These are phyloP conservation scores for Solanum pimpinellifolium DNA, from an alignment of 257 asterid genomes.

Conservation along the genomic window DNA sequence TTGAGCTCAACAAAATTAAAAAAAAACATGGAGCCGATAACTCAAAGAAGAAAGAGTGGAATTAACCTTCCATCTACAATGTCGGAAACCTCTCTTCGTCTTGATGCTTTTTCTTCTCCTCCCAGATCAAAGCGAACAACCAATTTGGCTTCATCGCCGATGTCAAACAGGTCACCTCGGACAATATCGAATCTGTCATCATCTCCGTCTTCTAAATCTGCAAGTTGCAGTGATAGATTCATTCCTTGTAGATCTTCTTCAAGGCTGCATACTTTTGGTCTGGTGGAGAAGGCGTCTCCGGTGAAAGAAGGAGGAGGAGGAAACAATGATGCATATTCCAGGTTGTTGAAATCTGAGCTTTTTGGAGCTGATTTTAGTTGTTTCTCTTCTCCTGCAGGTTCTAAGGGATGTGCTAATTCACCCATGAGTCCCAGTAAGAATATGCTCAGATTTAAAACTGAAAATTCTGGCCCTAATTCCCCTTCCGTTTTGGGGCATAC, in stretches of 20 bases:
- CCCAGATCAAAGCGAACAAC: neutral
- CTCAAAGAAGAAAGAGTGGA: slow-evolving; percentile 70
- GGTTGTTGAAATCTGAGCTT: slow-evolving; percentile 76
- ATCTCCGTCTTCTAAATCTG: slow-evolving; percentile 57
- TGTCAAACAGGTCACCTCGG: slow-evolving; percentile 82
- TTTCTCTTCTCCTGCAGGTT: slow-evolving; percentile 74
- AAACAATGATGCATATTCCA: slow-evolving; percentile 64
- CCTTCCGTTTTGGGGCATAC: slow-evolving; percentile 62
- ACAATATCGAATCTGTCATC: slow-evolving; percentile 74
- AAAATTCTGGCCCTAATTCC: slow-evolving; percentile 67
- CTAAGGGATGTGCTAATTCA: slow-evolving; percentile 36
- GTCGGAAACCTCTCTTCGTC: slow-evolving; percentile 62
- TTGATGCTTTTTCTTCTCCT: slow-evolving; percentile 38
- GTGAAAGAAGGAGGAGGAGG: slow-evolving; percentile 63
- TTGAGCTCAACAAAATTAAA: neutral
- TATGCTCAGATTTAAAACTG: slow-evolving; percentile 89
- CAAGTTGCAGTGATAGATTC: slow-evolving; percentile 81
- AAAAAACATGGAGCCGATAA: slow-evolving; percentile 41
- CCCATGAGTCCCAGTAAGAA: slow-evolving; percentile 80
- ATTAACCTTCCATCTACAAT: slow-evolving; percentile 69
- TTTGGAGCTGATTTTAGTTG: slow-evolving; percentile 86
- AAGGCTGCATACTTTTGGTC: slow-evolving; percentile 87
- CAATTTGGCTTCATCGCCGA: slow-evolving; percentile 49
- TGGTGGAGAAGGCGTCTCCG: slow-evolving; percentile 74
- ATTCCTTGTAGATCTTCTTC: slow-evolving; percentile 98